These are phyloP conservation scores for Penicillium sp. DNA, from an alignment of 2,329 filamentous ascomycete genomes.

Conservation along the genomic window DNA sequence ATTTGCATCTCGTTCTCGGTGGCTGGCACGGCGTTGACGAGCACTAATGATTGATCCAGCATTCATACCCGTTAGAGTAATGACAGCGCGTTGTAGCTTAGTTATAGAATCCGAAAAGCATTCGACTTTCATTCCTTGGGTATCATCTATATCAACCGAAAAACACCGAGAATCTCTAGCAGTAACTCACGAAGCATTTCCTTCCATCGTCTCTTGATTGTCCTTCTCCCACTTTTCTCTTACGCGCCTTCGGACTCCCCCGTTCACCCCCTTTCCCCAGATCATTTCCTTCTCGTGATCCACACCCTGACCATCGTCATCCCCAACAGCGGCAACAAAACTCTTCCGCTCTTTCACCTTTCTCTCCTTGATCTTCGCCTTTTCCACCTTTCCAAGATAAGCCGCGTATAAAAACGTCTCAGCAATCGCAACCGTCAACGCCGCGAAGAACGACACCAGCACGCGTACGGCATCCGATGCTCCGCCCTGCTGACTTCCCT, in stretches of 20 bases:
- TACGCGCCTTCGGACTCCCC: slow-evolving; percentile 18
- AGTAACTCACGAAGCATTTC: too few relatives aligned
- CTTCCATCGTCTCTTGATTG: too few relatives aligned
- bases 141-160: not conserved
- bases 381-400: slow-evolving; percentile 42
- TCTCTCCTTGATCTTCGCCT: slow-evolving; percentile 11
- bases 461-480: slow-evolving; percentile 32
- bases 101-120: slow-evolving; percentile 13
- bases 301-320: slow-evolving; percentile 1
- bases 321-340: slow-evolving; percentile 10
- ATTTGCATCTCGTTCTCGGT: slow-evolving; percentile 12
- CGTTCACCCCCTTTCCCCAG: slow-evolving; percentile 22
- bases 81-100: slow-evolving; percentile 20
- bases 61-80: slow-evolving; percentile 26
- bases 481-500: slow-evolving; percentile 1
- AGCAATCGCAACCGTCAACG: slow-evolving; percentile 42
- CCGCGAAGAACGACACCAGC: slow-evolving; percentile 37
- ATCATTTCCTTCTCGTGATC: slow-evolving; percentile 17
- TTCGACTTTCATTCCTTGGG: too few relatives aligned
- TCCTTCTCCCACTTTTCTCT: slow-evolving; percentile 24
- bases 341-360: slow-evolving; percentile 13
- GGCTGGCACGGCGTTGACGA: slow-evolving; percentile 13
- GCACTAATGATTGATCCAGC: slow-evolving; percentile 24
- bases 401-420: slow-evolving; percentile 45
- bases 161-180: too few relatives aligned